Evolutionary conservation across 2,329 filamentous ascomycete genomes (phyloP).

Genomic region (Aspergillus pseudoviridinutans): DNA sequence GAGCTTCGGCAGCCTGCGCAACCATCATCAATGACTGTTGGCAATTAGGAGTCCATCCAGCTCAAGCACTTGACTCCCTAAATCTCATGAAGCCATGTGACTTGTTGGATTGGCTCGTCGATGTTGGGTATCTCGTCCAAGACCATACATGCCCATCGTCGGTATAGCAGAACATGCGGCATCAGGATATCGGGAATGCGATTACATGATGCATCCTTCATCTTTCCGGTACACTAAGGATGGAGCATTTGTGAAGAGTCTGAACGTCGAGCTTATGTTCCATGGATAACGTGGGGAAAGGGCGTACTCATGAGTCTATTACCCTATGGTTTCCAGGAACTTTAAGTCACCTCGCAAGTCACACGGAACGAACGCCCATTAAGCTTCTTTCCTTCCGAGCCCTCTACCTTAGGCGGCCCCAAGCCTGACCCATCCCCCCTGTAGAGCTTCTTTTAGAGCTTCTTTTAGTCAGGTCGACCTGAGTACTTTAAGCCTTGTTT

Average conservation of each 20-base stretch:
- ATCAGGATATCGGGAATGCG: too few relatives aligned
- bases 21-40: too few relatives aligned
- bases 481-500: neutral
- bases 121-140: too few relatives aligned
- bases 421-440: neutral
- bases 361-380: neutral
- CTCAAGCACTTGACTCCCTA: too few relatives aligned
- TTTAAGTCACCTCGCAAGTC: neutral
- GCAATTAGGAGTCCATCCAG: too few relatives aligned
- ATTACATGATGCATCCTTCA: neutral
- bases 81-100: too few relatives aligned
- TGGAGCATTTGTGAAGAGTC: neutral
- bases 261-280: neutral
- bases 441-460: neutral
- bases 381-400: neutral
- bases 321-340: neutral
- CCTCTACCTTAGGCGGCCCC: neutral
- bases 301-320: too few relatives aligned
- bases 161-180: too few relatives aligned
- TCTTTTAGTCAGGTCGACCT: neutral
- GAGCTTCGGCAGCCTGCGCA: neutral
- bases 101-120: too few relatives aligned
- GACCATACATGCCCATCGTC: too few relatives aligned
- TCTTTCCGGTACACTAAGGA: too few relatives aligned
- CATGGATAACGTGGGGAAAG: neutral